Percentiles rank a stretch among this genome's conserved stretches.
Evolutionary conservation across 129 eudicot species (phyloP).

Genomic region (Ambrosia trifida): DNA sequence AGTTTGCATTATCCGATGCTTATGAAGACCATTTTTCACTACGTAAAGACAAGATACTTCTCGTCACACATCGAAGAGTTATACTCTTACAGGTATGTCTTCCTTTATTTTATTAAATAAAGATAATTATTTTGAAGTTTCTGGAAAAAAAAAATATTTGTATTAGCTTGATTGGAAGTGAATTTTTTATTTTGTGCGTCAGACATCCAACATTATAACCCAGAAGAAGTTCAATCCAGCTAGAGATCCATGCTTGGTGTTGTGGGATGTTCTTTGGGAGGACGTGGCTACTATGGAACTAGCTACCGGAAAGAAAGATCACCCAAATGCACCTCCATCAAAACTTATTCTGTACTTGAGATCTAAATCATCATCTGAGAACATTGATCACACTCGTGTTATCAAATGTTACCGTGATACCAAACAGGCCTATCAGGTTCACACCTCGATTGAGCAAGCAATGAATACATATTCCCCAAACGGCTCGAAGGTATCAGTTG

Average conservation of each 20-base stretch:
- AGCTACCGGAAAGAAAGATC: conserved; percentile 86
- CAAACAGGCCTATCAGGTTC: conserved; percentile 75
- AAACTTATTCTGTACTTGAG: conserved; percentile 63
- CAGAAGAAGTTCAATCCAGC: conserved; percentile 94
- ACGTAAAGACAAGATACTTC: conserved; percentile 78
- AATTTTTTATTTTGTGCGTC: conserved; percentile 39
- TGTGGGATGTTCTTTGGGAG: conserved; percentile 93
- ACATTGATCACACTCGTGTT: conserved; percentile 76
- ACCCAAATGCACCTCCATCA: conserved; percentile 72
- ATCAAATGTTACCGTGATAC: conserved; percentile 81
- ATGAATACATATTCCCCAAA: conserved; percentile 73
- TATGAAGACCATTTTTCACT: conserved; percentile 88
- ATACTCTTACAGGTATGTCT: conserved; percentile 82
- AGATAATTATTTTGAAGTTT: neutral
- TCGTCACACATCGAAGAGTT: conserved; percentile 90
- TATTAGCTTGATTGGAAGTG: no score
- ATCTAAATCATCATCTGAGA: conserved; percentile 52
- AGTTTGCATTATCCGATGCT: conserved; percentile 96
- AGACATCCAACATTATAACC: conserved; percentile 65
- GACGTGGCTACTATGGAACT: conserved; percentile 91
- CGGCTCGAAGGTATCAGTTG: conserved; percentile 76
- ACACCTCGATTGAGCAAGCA: conserved; percentile 78
- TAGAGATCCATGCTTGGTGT: conserved; percentile 90
- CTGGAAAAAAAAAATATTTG: no score
- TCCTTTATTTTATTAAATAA: neutral